Base-by-base conservation (phyloP, 2,329 filamentous ascomycete genomes). In the Volutella citrinella region DNA sequence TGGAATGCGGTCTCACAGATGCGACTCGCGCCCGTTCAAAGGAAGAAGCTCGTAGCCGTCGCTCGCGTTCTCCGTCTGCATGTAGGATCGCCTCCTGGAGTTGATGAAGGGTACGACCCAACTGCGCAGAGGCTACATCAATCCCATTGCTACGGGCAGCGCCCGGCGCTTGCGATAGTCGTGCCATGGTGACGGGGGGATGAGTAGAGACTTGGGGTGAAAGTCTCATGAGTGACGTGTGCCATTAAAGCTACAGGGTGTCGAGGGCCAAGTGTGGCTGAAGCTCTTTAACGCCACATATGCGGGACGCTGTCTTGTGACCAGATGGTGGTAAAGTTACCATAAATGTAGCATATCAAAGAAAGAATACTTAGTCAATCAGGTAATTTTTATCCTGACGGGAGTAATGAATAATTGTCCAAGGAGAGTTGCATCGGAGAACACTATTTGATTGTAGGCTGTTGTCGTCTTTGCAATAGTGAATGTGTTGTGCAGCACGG, bases 1-100 rank as follows among this genome's bases (percentile, higher is more conserved):
- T 16, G 8, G 9, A 7, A 10, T 1, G 14, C 19, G 72, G 69
- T 51, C 72, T 70, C 51, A 67, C 65, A 34, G 55, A 54, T 46
- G 57, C 57, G 21, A 65, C 49, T 30, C 56, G 60, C 20, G 57
- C 56, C 40, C 85, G 73, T 63, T 87, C 84, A 52, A 79, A 82
- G 51, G 76, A 78, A 46, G 76, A 85, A 19, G 68, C 66, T 34
- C 76, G 69, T 28, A 86, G 62, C 30, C 74, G 64, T 27, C 62
- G 65, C 56, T 80, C 76, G 30, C 74, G 71, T 33, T 81, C 76
- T 34, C 74, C 68, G 42, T 80, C 74, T 19, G 78, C 70, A 35
- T 76, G 74, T 22, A 87, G 68, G 32, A 89, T 69, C 20, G 69
- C 78, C 40, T 76, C 72, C 49, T 87, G 80, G 22, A 89, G 66